Percentiles rank a stretch among this genome's conserved stretches.
Evolutionary conservation across 2,329 filamentous ascomycete genomes (phyloP).

Genomic region (Zymoseptoria crescenta): DNA sequence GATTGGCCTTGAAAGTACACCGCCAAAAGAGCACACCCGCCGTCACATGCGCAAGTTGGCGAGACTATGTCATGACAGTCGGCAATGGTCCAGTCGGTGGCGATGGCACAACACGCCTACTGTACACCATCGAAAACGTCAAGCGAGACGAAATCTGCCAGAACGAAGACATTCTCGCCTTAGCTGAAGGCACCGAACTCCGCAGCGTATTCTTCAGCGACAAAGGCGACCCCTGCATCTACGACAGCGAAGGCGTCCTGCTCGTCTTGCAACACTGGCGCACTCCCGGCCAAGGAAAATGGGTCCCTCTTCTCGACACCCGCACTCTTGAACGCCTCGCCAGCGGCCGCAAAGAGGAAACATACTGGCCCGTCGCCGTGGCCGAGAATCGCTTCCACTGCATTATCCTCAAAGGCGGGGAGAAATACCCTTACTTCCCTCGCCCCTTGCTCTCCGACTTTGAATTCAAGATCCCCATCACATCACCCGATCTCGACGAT

Average conservation of each 20-base stretch:
- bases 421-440: slow-evolving; percentile 88
- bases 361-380: slow-evolving; percentile 92
- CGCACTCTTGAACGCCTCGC: slow-evolving; percentile 72
- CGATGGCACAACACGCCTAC: slow-evolving; percentile 67
- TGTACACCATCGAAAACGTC: slow-evolving; percentile 91
- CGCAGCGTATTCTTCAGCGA: slow-evolving; percentile 88
- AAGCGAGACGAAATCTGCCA: slow-evolving; percentile 92
- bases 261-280: slow-evolving; percentile 89
- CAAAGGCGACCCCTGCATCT: slow-evolving; percentile 90
- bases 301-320: slow-evolving; percentile 90
- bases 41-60: slow-evolving; percentile 88
- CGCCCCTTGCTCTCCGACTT: slow-evolving; percentile 87
- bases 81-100: slow-evolving; percentile 81
- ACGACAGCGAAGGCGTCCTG: slow-evolving; percentile 84
- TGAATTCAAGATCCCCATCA: slow-evolving; percentile 77
- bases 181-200: slow-evolving; percentile 65
- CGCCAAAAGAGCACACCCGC: slow-evolving; percentile 83
- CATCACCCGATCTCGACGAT: slow-evolving; percentile 40
- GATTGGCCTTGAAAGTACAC: slow-evolving; percentile 80
- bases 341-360: slow-evolving; percentile 76
- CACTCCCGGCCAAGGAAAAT: slow-evolving; percentile 71
- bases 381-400: slow-evolving; percentile 91
- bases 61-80: slow-evolving; percentile 92
- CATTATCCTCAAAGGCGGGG: slow-evolving; percentile 94
- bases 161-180: slow-evolving; percentile 81